A percentile compares a stretch with the other conserved stretches of the same genome.
Evolutionary conservation across 2,329 filamentous ascomycete genomes (phyloP).

Genomic region (Beauveria brongniartii): DNA sequence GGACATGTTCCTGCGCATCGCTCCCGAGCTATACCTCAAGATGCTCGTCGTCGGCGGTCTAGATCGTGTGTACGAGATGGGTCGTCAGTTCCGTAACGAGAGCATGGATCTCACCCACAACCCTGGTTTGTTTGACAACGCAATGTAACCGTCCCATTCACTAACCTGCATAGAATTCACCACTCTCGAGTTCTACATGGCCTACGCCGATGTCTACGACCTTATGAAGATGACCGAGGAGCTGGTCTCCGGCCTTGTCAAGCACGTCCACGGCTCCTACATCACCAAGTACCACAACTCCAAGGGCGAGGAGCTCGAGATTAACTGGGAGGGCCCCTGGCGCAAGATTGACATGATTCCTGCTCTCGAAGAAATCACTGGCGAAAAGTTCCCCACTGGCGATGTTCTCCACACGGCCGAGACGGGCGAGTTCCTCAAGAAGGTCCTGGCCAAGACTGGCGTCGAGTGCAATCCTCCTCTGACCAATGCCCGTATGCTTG

Average conservation of each 20-base stretch:
- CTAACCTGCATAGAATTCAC: conserved; percentile 66
- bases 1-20: conserved; percentile 90
- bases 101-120: conserved; percentile 72
- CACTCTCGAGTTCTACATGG: conserved; percentile 94
- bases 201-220: conserved; percentile 86
- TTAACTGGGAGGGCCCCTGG: conserved; percentile 97
- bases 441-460: conserved; percentile 78
- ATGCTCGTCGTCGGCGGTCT: conserved; percentile 90
- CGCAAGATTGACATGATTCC: conserved; percentile 86
- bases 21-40: conserved; percentile 95
- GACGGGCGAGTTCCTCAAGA: conserved; percentile 80
- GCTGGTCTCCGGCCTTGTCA: conserved; percentile 81
- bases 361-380: conserved; percentile 74
- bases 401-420: conserved; percentile 85
- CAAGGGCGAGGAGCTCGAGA: conserved; percentile 74
- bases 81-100: conserved; percentile 92
- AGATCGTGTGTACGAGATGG: conserved; percentile 91
- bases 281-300: conserved; percentile 81
- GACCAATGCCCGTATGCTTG: conserved; percentile 93
- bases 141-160: not conserved
- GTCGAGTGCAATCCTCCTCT: conserved; percentile 84
- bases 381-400: conserved; percentile 87
- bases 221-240: conserved; percentile 78
- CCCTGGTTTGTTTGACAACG: conserved; percentile 32
- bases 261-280: conserved; percentile 79